A percentile compares a stretch with the other conserved stretches of the same genome.
Conservation (phyloP, 2,329 filamentous ascomycete species). For the Dactylella cylindrospora region DNA sequence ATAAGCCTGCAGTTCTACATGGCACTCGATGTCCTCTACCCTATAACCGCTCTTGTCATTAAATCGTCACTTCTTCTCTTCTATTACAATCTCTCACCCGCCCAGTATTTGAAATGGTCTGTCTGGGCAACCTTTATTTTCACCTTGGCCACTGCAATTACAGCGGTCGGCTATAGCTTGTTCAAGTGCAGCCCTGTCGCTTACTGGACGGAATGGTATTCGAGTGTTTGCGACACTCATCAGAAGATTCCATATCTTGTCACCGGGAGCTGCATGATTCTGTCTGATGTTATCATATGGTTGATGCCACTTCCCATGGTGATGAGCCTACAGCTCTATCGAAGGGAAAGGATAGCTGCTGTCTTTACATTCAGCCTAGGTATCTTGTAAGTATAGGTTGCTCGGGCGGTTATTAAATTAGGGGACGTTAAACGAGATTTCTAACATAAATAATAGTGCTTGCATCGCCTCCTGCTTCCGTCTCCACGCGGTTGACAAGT, state of each 20-base stretch:
- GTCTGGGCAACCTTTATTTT: slow-evolving; percentile 35
- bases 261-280: slow-evolving; percentile 27
- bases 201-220: slow-evolving; percentile 40
- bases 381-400: slow-evolving; percentile 31
- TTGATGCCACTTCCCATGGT: slow-evolving; percentile 38
- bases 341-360: slow-evolving; percentile 34
- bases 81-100: slow-evolving; percentile 35
- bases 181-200: slow-evolving; percentile 30
- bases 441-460: slow-evolving; percentile 15
- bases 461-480: slow-evolving; percentile 39
- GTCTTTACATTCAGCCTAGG: slow-evolving; percentile 41
- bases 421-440: not conserved
- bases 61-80: slow-evolving; percentile 39
- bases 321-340: slow-evolving; percentile 20
- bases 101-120: slow-evolving; percentile 19
- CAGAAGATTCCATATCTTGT: slow-evolving; percentile 33
- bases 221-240: slow-evolving; percentile 19
- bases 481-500: slow-evolving; percentile 24
- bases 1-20: slow-evolving; percentile 25
- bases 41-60: slow-evolving; percentile 24
- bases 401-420: not conserved
- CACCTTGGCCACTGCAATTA: slow-evolving; percentile 4
- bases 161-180: slow-evolving; percentile 14
- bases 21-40: slow-evolving; percentile 28
- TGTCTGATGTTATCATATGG: slow-evolving; percentile 38